Conservation (phyloP, 208 protist species). For the Acanthamoeba triangularis region DNA sequence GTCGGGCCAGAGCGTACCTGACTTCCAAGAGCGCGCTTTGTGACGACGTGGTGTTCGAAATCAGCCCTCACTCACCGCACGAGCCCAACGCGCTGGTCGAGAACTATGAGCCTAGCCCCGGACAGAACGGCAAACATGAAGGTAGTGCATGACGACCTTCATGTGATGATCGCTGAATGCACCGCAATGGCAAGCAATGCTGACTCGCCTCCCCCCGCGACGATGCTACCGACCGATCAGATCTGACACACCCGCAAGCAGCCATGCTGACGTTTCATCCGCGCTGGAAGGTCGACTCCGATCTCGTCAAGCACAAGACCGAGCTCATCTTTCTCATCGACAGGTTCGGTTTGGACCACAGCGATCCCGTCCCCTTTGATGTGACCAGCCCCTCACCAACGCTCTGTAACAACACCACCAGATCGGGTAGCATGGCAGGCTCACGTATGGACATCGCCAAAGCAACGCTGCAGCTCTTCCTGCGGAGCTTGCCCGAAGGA, state of each 20-base stretch:
- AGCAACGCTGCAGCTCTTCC: constrained; percentile 80
- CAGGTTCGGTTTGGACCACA: background rate
- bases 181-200: background rate
- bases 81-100: background rate
- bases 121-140: constrained; percentile 14
- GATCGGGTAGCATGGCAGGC: constrained; percentile 81
- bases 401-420: constrained; percentile 13
- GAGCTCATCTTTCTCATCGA: constrained; percentile 28
- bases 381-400: no score
- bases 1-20: background rate
- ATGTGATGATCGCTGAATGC: no score
- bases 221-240: background rate
- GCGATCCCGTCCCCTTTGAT: no score
- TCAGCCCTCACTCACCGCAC: background rate
- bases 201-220: background rate
- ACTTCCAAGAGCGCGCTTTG: background rate
- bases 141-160: background rate
- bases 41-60: background rate
- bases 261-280: constrained; percentile 13
- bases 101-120: background rate
- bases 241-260: background rate
- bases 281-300: background rate
- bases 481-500: constrained; percentile 77
- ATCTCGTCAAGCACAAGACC: background rate
- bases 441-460: constrained; percentile 76